Evolutionary conservation across 495 filamentous ascomycete genomes (phyloP).

Genomic region (Talaromyces wortmannii): DNA sequence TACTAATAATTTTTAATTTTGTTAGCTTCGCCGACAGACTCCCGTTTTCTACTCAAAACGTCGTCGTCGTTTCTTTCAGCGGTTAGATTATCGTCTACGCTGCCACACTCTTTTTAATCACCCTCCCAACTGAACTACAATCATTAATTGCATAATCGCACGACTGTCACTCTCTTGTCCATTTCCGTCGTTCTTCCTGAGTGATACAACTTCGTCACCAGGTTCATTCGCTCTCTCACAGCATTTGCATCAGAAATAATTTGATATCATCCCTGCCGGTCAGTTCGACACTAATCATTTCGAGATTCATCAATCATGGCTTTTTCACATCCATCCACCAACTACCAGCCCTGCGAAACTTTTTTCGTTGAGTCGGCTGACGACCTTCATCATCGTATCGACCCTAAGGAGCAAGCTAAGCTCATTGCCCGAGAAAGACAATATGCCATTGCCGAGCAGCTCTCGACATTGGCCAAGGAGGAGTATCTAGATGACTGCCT

Average conservation of each 20-base stretch:
- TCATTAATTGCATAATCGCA: slow-evolving; percentile 48
- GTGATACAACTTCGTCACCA: slow-evolving; percentile 21
- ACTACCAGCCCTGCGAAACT: slow-evolving; percentile 58
- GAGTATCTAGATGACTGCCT: slow-evolving; percentile 92
- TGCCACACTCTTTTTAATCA: slow-evolving; percentile 35
- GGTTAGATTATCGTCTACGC: slow-evolving; percentile 33
- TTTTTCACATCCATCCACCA: slow-evolving; percentile 47
- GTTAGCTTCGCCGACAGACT: slow-evolving; percentile 38
- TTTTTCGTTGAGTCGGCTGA: slow-evolving; percentile 88
- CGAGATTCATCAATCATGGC: slow-evolving; percentile 58
- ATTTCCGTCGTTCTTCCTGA: slow-evolving; percentile 37
- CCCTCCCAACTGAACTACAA: slow-evolving; percentile 47
- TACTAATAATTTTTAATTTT: slow-evolving; percentile 24
- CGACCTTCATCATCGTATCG: slow-evolving; percentile 38
- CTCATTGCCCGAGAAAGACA: slow-evolving; percentile 69
- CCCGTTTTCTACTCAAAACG: slow-evolving; percentile 19
- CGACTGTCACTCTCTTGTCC: slow-evolving; percentile 49
- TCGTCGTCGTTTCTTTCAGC: slow-evolving; percentile 12
- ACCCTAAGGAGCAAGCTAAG: slow-evolving; percentile 62
- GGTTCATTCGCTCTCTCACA: slow-evolving; percentile 22
- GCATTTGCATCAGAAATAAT: slow-evolving; percentile 7
- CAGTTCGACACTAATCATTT: slow-evolving; percentile 13
- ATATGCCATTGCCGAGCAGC: slow-evolving; percentile 76
- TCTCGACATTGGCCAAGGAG: slow-evolving; percentile 72
- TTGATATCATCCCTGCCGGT: slow-evolving; percentile 4